Percentiles rank a stretch among this genome's conserved stretches.
Evolutionary conservation across 805 yeast genomes (phyloP).

Genomic region (Metahyphopichia silvanorum): DNA sequence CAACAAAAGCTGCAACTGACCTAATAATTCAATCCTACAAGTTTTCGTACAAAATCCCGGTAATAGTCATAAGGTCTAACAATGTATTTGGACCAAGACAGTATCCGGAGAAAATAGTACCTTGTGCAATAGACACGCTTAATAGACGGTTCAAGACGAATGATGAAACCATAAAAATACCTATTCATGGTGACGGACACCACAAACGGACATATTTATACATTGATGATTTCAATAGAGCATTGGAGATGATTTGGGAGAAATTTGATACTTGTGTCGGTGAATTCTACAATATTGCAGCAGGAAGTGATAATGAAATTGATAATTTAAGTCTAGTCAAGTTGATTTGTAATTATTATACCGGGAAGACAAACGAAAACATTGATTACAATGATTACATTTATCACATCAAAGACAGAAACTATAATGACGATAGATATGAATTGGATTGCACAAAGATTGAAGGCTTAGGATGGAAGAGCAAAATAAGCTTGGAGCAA

Average conservation of each 20-base stretch:
- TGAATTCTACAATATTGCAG: slow-evolving; percentile 22
- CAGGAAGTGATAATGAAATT: slow-evolving; percentile 5
- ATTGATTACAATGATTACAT: slow-evolving; percentile 14
- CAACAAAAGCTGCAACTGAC: slow-evolving; percentile 54
- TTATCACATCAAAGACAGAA: slow-evolving; percentile 24
- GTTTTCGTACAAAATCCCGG: slow-evolving; percentile 40
- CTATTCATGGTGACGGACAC: slow-evolving; percentile 48
- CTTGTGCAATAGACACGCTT: slow-evolving; percentile 18
- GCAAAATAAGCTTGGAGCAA: slow-evolving; percentile 11
- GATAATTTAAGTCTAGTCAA: slow-evolving; percentile 16
- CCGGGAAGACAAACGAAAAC: background rate
- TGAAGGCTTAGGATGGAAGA: slow-evolving; percentile 28
- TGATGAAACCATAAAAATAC: slow-evolving; percentile 18
- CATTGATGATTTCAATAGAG: slow-evolving; percentile 38
- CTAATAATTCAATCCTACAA: slow-evolving; percentile 44
- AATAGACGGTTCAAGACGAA: slow-evolving; percentile 11
- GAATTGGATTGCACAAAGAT: slow-evolving; percentile 20
- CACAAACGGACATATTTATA: slow-evolving; percentile 44
- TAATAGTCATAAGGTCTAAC: slow-evolving; percentile 43
- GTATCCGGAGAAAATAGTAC: slow-evolving; percentile 53
- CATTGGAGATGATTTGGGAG: slow-evolving; percentile 30
- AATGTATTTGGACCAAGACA: slow-evolving; percentile 55
- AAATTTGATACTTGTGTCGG: slow-evolving; percentile 10
- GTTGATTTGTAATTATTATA: slow-evolving; percentile 13
- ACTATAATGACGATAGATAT: slow-evolving; percentile 31